Percentiles rank a stretch among this genome's conserved stretches.
These are phyloP conservation scores for Xenoacremonium recifei DNA, from an alignment of 2,329 filamentous ascomycete genomes.

Conservation along the genomic window DNA sequence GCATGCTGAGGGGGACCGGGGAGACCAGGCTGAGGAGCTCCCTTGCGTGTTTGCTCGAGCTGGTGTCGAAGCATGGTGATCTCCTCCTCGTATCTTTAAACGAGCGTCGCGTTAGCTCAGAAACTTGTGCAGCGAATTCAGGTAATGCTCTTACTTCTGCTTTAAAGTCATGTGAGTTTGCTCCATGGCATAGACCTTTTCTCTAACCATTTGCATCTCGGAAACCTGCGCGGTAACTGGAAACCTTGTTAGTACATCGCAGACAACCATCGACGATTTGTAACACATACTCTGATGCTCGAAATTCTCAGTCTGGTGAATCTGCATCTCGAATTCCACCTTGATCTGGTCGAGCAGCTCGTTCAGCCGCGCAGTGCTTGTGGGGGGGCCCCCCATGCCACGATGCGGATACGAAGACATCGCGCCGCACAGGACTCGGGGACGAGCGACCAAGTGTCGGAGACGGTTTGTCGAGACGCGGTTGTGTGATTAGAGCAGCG, in stretches of 20 bases:
- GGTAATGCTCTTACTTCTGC: slow-evolving; percentile 82
- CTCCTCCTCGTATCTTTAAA: slow-evolving; percentile 84
- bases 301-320: slow-evolving; percentile 78
- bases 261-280: not conserved
- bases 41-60: slow-evolving; percentile 72
- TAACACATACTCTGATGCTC: slow-evolving; percentile 84
- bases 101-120: too few relatives aligned
- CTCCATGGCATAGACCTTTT: slow-evolving; percentile 92
- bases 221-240: slow-evolving; percentile 86
- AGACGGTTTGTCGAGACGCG: not conserved
- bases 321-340: slow-evolving; percentile 84
- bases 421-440: slow-evolving; percentile 20
- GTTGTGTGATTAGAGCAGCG: not conserved
- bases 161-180: slow-evolving; percentile 86
- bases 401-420: slow-evolving; percentile 91
- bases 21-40: slow-evolving; percentile 56
- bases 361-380: slow-evolving; percentile 66
- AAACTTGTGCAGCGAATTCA: too few relatives aligned
- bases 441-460: slow-evolving; percentile 9
- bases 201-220: slow-evolving; percentile 90
- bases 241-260: slow-evolving; percentile 20
- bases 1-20: slow-evolving; percentile 71
- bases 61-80: slow-evolving; percentile 83
- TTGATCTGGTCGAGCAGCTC: slow-evolving; percentile 91
- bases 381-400: slow-evolving; percentile 65